phyloP scores from a whole-genome alignment of 2,329 filamentous ascomycete genomes.

The Albifimbria verrucaria region DNA sequence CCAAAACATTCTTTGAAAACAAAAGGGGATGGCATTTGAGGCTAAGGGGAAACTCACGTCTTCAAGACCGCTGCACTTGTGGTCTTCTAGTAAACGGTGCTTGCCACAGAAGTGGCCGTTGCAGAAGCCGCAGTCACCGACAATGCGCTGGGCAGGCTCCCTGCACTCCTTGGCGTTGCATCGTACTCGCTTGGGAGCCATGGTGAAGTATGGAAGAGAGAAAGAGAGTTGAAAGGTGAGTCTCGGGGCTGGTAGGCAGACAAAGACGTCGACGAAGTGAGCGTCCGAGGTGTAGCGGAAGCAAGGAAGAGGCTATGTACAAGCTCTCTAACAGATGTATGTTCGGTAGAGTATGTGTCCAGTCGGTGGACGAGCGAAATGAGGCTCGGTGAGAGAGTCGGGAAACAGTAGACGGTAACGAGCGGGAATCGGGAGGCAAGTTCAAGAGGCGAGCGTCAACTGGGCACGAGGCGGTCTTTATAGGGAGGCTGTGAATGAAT shows the following conservation, averaged over 20 bases:
- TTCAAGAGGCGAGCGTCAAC: background rate
- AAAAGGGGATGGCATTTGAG: background rate
- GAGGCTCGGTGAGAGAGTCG: too few species aligned
- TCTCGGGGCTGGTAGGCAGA: background rate
- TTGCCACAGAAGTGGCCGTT: conserved; percentile 91
- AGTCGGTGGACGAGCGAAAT: too few species aligned
- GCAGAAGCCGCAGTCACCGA: conserved; percentile 96
- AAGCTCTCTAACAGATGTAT: too few species aligned
- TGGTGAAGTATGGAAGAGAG: conserved; percentile 29
- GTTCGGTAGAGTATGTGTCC: too few species aligned
- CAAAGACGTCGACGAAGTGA: conserved; percentile 13
- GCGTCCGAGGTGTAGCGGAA: conserved; percentile 1
- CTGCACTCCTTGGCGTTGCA: conserved; percentile 91
- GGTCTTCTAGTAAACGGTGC: conserved; percentile 89
- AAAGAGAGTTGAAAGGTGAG: background rate
- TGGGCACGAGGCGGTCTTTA: background rate
- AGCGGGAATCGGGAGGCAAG: too few species aligned
- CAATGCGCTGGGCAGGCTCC: conserved; percentile 83
- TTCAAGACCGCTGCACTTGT: conserved; percentile 89
- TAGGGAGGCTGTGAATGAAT: conserved; percentile 2
- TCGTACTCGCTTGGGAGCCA: conserved; percentile 74
- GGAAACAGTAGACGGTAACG: too few species aligned
- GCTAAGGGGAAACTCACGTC: conserved; percentile 54
- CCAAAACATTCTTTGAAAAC: background rate
- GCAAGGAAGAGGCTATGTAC: background rate